Evolutionary conservation across 208 protist species (phyloP), one percentile per base, ranked within the genome.

Genomic region (Trypanosoma conorhini): DNA sequence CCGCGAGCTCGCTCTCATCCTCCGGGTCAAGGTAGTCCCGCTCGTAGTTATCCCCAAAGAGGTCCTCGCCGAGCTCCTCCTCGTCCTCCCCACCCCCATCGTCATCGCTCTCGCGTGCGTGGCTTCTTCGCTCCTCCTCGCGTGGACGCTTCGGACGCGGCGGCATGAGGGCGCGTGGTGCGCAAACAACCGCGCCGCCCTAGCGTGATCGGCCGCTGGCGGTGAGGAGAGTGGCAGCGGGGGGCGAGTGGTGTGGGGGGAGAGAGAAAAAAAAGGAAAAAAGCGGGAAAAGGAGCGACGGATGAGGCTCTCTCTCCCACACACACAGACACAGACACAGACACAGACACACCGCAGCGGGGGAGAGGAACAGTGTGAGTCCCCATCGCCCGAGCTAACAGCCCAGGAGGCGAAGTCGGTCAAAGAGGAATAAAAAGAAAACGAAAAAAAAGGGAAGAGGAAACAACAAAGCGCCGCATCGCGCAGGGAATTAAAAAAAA

Each of bases 31-130:
- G 74, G 79, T 96, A 96, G 69, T 96, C 92, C 33, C 70, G 83
- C 82, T 95, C 92, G 77, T 87, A 96, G 76, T 95, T 85, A 24
- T 96, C 92, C 5, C 88, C 92, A 66, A 88, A 96, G 26, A 96
- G 82, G 72, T 96, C 92, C 72, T 96, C 92, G 56, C 92, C 77
- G 21, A 69, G 61, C 46, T 81, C 77, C 13, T 81, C 77, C 22
- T 96, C 91, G 42, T 79, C 72, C 30, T 82, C 74, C 3, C 40
- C 50, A 30, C 35, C 66, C 19, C 38, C n/a, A 13, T 64, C 50
- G 19, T 65, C 70, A 55, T 63, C 48, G 50, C 55, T 60, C 12
- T 61, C 65, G 38, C 30, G 28, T 58, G 21, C n/a, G 15, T 40
- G 40, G 4, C 52, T 28, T 56, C 44, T 5, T 54, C 15, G 30